phyloP scores from a whole-genome alignment of 2,329 filamentous ascomycete genomes.

The Aureobasidium sp. region DNA sequence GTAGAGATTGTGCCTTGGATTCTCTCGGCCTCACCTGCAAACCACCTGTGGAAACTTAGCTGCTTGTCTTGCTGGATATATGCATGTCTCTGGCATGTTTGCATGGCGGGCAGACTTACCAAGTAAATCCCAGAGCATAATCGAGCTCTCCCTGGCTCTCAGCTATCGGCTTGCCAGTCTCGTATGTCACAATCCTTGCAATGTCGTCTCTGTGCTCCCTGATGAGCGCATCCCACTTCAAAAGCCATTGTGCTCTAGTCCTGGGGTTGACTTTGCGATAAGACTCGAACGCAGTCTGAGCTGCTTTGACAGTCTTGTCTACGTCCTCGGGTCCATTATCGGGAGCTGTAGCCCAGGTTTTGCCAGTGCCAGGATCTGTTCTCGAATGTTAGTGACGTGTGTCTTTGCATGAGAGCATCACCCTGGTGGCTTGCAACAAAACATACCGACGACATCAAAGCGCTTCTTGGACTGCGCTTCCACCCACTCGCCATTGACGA shows the following conservation, averaged over 20 bases:
- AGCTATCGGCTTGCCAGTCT: slow-evolving; percentile 42
- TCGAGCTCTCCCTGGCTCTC: slow-evolving; percentile 43
- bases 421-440: background rate
- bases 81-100: background rate
- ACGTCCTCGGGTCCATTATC: slow-evolving; percentile 51
- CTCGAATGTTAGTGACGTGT: background rate
- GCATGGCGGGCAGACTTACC: slow-evolving; percentile 21
- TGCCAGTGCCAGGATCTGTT: slow-evolving; percentile 44
- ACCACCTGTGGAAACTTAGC: slow-evolving; percentile 28
- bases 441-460: slow-evolving; percentile 47
- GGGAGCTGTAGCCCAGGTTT: slow-evolving; percentile 41
- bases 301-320: slow-evolving; percentile 49
- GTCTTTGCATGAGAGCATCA: background rate
- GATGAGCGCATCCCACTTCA: slow-evolving; percentile 59
- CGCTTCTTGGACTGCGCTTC: slow-evolving; percentile 49
- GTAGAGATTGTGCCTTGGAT: slow-evolving; percentile 55
- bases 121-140: slow-evolving; percentile 42
- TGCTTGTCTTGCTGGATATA: background rate
- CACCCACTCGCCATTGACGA: slow-evolving; percentile 48
- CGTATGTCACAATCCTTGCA: slow-evolving; percentile 51
- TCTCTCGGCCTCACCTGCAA: slow-evolving; percentile 49
- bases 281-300: slow-evolving; percentile 52
- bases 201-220: slow-evolving; percentile 54
- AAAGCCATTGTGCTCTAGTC: slow-evolving; percentile 52
- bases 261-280: slow-evolving; percentile 55